Percentiles rank a stretch among this genome's conserved stretches.
These are phyloP conservation scores for Corymbia citriodora DNA, from an alignment of 441 rosid genomes.

Conservation along the genomic window DNA sequence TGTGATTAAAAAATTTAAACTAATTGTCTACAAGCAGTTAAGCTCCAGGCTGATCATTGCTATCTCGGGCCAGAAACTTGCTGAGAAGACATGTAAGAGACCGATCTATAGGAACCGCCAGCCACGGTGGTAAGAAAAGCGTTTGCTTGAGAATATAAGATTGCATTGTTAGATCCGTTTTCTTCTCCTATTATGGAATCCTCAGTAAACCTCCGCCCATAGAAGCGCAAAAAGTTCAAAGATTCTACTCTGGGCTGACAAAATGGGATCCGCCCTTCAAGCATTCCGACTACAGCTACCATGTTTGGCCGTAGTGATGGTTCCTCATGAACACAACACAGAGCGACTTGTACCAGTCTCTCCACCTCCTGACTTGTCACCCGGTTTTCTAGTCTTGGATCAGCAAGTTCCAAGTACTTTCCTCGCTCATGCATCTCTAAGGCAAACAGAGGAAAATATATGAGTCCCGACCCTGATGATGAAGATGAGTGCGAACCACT, in stretches of 20 bases:
- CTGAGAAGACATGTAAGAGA: conserved; percentile 66
- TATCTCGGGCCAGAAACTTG: conserved; percentile 87
- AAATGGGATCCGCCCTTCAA: conserved; percentile 64
- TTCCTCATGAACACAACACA: conserved; percentile 80
- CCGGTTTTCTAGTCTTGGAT: conserved; percentile 65
- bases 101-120: conserved; percentile 20
- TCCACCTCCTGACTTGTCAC: conserved; percentile 59
- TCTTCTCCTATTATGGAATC: conserved; percentile 55
- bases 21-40: background rate
- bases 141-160: conserved; percentile 23
- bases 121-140: conserved; percentile 25
- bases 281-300: conserved; percentile 70
- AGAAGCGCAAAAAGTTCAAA: conserved; percentile 72
- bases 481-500: conserved; percentile 38
- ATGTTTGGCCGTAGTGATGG: conserved; percentile 60
- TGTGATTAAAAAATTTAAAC: background rate
- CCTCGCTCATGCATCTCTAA: conserved; percentile 89
- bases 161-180: conserved; percentile 20
- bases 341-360: conserved; percentile 53
- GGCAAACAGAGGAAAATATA: conserved; percentile 77
- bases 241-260: conserved; percentile 62
- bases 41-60: background rate
- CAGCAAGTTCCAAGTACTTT: conserved; percentile 68
- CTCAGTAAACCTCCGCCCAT: conserved; percentile 72
- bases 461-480: conserved; percentile 32